These are phyloP conservation scores for Penicillium coffeae DNA, from an alignment of 495 filamentous ascomycete species.

Conservation along the genomic window DNA sequence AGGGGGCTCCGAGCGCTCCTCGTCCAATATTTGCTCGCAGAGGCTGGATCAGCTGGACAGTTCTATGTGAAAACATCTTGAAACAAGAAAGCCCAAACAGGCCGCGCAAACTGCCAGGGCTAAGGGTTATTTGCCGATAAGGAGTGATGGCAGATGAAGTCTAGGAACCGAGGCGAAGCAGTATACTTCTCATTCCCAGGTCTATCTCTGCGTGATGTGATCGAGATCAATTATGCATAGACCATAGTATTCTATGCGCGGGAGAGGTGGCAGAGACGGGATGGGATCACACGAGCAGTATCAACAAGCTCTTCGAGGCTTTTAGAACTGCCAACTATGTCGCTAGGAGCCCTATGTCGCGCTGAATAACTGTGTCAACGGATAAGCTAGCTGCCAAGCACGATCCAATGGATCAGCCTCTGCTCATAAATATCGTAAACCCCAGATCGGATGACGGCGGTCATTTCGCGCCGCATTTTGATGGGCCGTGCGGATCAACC, in stretches of 20 bases:
- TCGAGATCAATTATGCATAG: neutral
- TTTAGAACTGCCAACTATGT: neutral
- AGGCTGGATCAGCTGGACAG: slow-evolving; percentile 5
- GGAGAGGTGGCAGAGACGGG: neutral
- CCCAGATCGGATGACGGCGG: neutral
- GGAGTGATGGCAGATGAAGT: no score
- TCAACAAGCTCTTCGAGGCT: neutral
- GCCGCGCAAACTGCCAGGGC: neutral
- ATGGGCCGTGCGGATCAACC: neutral
- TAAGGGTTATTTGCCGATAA: neutral
- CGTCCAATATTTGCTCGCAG: slow-evolving; percentile 9
- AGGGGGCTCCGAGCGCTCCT: neutral
- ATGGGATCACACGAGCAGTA: neutral
- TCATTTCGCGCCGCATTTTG: neutral
- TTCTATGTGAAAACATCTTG: slow-evolving; percentile 17
- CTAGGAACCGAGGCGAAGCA: no score
- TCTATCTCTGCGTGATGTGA: neutral
- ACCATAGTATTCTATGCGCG: neutral
- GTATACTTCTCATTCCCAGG: neutral
- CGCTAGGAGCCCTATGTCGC: neutral
- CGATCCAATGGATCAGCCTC: neutral
- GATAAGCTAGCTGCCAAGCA: no score
- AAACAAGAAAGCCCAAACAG: neutral
- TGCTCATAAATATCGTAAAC: neutral
- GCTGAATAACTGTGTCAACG: no score